Evolutionary conservation across 2,329 filamentous ascomycete genomes (phyloP).

Genomic region (Alternaria panax): DNA sequence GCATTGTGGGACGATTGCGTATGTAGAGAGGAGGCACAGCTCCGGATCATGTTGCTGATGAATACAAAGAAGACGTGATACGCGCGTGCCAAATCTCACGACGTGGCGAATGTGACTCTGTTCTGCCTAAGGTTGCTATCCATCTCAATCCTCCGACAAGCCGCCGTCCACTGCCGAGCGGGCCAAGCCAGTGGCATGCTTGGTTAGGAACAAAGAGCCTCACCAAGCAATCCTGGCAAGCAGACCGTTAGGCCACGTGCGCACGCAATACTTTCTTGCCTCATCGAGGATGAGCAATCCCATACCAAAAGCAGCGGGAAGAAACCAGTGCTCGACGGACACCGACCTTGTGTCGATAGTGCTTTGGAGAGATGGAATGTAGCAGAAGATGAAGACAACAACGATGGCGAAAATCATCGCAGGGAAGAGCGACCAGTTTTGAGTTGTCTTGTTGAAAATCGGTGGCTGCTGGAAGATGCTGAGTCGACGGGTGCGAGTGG

Average conservation of each 20-base stretch:
- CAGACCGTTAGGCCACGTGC: conserved; percentile 65
- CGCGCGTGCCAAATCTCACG: conserved; percentile 1
- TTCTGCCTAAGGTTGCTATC: not conserved
- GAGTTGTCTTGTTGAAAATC: conserved; percentile 67
- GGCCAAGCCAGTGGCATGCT: not conserved
- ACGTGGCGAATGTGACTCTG: not conserved
- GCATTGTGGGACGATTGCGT: conserved; percentile 11
- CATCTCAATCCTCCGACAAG: not conserved
- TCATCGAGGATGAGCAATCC: conserved; percentile 72
- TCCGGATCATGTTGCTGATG: conserved; percentile 29
- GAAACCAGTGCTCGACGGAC: conserved; percentile 77
- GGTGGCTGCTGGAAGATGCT: conserved; percentile 77
- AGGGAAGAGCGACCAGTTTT: conserved; percentile 74
- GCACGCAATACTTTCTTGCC: conserved; percentile 67
- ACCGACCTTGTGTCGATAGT: conserved; percentile 68
- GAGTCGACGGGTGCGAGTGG: conserved; percentile 66
- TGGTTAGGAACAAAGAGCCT: not conserved
- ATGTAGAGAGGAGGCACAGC: not conserved
- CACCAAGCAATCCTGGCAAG: conserved; percentile 71
- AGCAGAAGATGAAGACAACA: conserved; percentile 71
- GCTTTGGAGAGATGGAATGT: conserved; percentile 70
- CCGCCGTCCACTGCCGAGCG: not conserved
- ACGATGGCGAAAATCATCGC: conserved; percentile 73
- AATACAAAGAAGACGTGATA: conserved; percentile 25
- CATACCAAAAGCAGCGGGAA: conserved; percentile 75